These are phyloP conservation scores for Lolium perenne DNA, from an alignment of 176 grass and related monocot genomes.

Conservation along the genomic window DNA sequence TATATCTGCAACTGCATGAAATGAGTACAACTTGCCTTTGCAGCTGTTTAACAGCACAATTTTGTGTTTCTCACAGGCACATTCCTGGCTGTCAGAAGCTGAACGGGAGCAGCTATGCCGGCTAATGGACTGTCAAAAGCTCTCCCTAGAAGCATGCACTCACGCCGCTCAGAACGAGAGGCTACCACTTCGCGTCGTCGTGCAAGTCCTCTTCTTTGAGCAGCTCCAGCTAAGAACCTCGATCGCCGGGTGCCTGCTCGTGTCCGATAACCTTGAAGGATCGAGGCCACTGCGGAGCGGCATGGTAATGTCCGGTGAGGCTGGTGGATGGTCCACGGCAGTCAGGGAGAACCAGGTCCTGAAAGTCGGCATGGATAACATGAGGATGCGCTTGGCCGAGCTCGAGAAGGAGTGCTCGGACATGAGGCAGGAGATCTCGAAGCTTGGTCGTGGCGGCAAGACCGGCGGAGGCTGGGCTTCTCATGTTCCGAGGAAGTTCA, in stretches of 20 bases:
- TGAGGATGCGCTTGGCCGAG: constrained; percentile 73
- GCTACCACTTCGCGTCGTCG: constrained; percentile 70
- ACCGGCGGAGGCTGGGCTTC: constrained; percentile 46
- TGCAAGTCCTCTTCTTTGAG: constrained; percentile 95
- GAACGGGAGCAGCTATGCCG: constrained; percentile 82
- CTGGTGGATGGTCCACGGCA: constrained; percentile 61
- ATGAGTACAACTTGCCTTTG: not conserved
- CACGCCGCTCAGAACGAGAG: constrained; percentile 93
- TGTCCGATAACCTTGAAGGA: constrained; percentile 83
- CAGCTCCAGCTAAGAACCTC: constrained; percentile 89
- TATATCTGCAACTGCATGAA: not conserved
- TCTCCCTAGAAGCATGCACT: constrained; percentile 89
- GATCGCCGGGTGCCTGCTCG: constrained; percentile 80
- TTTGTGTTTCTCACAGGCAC: constrained; percentile 59
- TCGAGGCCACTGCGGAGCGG: constrained; percentile 65
- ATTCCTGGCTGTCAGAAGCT: constrained; percentile 77
- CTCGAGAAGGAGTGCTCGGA: constrained; percentile 83
- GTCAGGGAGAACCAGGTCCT: constrained; percentile 87
- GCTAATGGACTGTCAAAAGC: constrained; percentile 89
- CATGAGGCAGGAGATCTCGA: constrained; percentile 87
- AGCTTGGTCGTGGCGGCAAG: constrained; percentile 61
- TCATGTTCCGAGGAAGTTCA: constrained; percentile 59
- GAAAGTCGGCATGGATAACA: constrained; percentile 87
- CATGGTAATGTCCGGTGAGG: constrained; percentile 62
- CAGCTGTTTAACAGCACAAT: constrained; percentile 14